Evolutionary conservation across 345 rosid species (phyloP), one percentile per base, ranked within the genome.

Genomic region (Ricinus communis): DNA sequence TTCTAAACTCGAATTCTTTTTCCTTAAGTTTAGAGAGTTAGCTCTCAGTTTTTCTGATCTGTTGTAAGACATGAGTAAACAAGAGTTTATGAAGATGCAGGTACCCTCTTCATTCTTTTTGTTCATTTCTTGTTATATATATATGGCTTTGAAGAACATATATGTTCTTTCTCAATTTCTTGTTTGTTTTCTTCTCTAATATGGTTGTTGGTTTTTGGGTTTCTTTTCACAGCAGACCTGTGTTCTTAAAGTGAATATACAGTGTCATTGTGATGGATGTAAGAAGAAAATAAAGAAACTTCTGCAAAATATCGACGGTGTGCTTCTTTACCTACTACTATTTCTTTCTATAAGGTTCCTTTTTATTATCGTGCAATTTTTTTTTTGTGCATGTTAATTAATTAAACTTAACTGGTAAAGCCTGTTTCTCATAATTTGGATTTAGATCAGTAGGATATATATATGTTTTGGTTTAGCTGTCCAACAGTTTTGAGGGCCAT

Each of bases 181-280:
- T 55, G 18, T 52, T 33, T 14, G 52, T 25, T 21, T 25, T 5
- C 22, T 25, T 5, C 22, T 45, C 40, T 68, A 30, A 28, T 49
- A 18, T 6, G 53, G n/a, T 55, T 50, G 24, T 57, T 54, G 14
- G 2, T 10, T 40, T 43, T 9, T 53, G 63, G 55, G 67, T 49
- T 50, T 47, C 30, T 59, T 78, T 54, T 71, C 62, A 5, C 71
- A 80, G 80, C 97, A 93, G 98, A 80, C 91, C 27, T 87, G 88
- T 85, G 90, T 87, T 74, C 86, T 95, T 60, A 90, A 84, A 77
- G 97, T 95, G 65, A 89, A 89, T 68, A 91, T 95, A 31, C 70
- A 74, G 70, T 79, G 82, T 62, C 91, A 90, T 83, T 95, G 99
- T 69, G 99, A 90, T 85, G 99, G 99, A 10, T 95, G 99, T 70